phyloP scores from a whole-genome alignment of 2,329 filamentous ascomycete genomes.

The Sordariomycetes sp. region DNA sequence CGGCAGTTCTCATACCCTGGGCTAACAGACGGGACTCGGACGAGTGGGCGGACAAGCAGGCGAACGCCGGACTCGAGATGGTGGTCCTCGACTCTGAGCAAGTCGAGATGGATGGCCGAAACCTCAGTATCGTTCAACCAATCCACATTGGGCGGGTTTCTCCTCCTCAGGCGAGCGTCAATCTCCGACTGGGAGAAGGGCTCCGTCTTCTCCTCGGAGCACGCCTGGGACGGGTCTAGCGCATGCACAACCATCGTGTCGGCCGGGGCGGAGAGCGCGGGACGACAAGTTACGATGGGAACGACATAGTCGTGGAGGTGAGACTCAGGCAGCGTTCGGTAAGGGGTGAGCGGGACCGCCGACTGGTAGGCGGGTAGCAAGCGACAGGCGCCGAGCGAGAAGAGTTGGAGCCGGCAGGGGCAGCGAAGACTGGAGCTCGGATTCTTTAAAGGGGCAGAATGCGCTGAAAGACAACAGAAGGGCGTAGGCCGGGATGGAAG shows the following conservation, averaged over 20 bases:
- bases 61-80: conserved; percentile 45
- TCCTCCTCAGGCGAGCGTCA: conserved; percentile 32
- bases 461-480: neutral
- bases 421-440: neutral
- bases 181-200: conserved; percentile 47
- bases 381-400: neutral
- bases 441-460: neutral
- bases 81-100: conserved; percentile 37
- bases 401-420: neutral
- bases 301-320: neutral
- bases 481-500: neutral
- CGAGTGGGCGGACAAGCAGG: conserved; percentile 44
- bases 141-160: conserved; percentile 28
- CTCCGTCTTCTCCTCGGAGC: conserved; percentile 43
- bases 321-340: neutral
- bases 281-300: neutral
- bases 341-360: neutral
- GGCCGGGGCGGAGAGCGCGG: neutral
- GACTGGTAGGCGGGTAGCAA: neutral
- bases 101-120: conserved; percentile 40
- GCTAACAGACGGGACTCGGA: conserved; percentile 41
- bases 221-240: conserved; percentile 19
- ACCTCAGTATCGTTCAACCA: conserved; percentile 19
- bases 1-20: conserved; percentile 45
- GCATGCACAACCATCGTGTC: conserved; percentile 1